Base-by-base conservation (phyloP, 2,329 filamentous ascomycete genomes). In the Acarospora socialis region DNA sequence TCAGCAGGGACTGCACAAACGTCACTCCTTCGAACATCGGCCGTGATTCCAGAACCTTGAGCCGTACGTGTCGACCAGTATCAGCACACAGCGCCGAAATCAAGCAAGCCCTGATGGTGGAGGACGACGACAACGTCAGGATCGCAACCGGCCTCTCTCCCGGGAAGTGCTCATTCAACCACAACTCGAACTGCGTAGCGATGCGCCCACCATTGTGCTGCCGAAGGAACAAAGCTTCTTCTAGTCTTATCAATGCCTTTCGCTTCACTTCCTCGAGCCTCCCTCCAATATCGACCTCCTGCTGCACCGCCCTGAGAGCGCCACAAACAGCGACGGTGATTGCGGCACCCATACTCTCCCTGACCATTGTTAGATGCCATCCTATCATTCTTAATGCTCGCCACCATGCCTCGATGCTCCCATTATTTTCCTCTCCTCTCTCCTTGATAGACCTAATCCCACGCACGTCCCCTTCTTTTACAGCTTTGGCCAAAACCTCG, bases 281-380 rank as follows among this genome's bases (percentile, higher is more conserved):
- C 9, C 7, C 33, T 15, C 4, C 25, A 21, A 28, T 20, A 25
- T 23, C 24, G 13, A 42, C 22, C 5, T 29, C 16, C 5, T 30
- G 8, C 28, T 60, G 53, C 21, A 66, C 51, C 3, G 46, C 43
- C 8, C 52, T 46, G 21, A 77, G 52, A 3, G 59, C 58, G 8
- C 55, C 52, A 4, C 73, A 48, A 7, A 74, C 36, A 7, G 57
- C 59, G 27, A 53, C 59, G 22, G 70, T 55, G 17, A 77, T 71
- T 1, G 72, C 65, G 0, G 73, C 66, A 1, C 66, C 66, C 73
- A 79, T 79, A 46, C 66, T 73, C 39, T 73, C 70, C n/a, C 72
- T 63, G 33, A 74, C 73, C 44, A 74, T 74, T 51, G 68, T 71
- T 1, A 80, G 53, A 47, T 77, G 68, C 67, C 75, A 79, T 2